A percentile compares a stretch with the other conserved stretches of the same genome.
These are phyloP conservation scores for Auriscalpium vulgare DNA, from an alignment of 768 basidiomycete species.

Conservation along the genomic window DNA sequence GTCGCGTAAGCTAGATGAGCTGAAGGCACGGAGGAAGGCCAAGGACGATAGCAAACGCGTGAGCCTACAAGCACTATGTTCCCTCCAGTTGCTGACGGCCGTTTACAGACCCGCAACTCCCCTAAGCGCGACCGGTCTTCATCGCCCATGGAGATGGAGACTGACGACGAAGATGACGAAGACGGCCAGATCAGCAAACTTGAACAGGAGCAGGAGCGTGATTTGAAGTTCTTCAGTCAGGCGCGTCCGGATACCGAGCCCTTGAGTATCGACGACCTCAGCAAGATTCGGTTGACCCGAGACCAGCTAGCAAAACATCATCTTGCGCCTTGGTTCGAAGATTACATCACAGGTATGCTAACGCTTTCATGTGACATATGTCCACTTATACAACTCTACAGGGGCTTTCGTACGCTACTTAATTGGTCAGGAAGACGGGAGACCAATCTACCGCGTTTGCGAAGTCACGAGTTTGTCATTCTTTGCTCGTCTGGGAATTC, in stretches of 20 bases:
- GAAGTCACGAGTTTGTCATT: slow-evolving; percentile 45
- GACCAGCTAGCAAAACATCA: slow-evolving; percentile 64
- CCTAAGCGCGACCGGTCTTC: slow-evolving; percentile 67
- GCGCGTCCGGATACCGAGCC: slow-evolving; percentile 36
- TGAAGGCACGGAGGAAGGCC: slow-evolving; percentile 80
- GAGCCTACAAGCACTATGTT: slow-evolving; percentile 18
- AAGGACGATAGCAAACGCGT: slow-evolving; percentile 87
- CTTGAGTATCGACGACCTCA: slow-evolving; percentile 49
- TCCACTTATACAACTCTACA: slow-evolving; percentile 21
- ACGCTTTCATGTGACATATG: neutral
- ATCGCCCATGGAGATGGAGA: slow-evolving; percentile 82
- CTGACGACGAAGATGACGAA: slow-evolving; percentile 69
- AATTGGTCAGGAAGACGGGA: slow-evolving; percentile 53
- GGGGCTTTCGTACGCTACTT: slow-evolving; percentile 84
- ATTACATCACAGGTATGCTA: slow-evolving; percentile 61
- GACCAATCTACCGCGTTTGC: slow-evolving; percentile 74
- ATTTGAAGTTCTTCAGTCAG: slow-evolving; percentile 42
- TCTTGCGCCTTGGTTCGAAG: slow-evolving; percentile 78
- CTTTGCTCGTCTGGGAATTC: neutral
- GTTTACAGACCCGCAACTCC: slow-evolving; percentile 33
- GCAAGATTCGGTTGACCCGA: slow-evolving; percentile 56
- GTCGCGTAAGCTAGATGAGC: slow-evolving; percentile 67
- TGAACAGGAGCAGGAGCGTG: slow-evolving; percentile 68
- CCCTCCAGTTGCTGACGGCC: slow-evolving; percentile 8
- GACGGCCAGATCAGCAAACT: slow-evolving; percentile 71